Evolutionary conservation across 371 early-diverging fungal genomes (phyloP).

Genomic region (Sporodiniella umbellata): DNA sequence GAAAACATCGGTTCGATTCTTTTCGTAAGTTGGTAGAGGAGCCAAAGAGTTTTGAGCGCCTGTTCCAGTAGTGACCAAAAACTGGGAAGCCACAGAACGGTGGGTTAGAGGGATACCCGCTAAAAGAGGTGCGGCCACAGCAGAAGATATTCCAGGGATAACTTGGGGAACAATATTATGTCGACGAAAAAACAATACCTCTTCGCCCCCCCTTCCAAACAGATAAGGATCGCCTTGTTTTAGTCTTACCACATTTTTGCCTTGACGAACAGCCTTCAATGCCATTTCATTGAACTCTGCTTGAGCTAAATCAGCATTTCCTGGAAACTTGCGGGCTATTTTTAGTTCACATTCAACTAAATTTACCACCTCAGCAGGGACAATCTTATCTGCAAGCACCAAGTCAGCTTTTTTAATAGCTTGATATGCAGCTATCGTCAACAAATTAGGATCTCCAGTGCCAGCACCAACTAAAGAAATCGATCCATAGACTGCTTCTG

Average conservation of each 20-base stretch:
- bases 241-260: constrained; percentile 77
- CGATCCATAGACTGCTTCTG: constrained; percentile 9
- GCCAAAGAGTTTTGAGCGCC: constrained; percentile 44
- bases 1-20: constrained; percentile 77
- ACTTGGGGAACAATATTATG: constrained; percentile 64
- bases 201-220: constrained; percentile 93
- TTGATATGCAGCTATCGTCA: constrained; percentile 74
- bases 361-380: constrained; percentile 68
- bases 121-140: constrained; percentile 71
- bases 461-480: constrained; percentile 86
- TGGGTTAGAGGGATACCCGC: constrained; percentile 88
- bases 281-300: constrained; percentile 72
- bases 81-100: constrained; percentile 83
- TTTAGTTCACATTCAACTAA: constrained; percentile 54
- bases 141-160: constrained; percentile 84
- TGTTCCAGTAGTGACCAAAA: constrained; percentile 82
- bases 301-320: constrained; percentile 79
- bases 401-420: constrained; percentile 74
- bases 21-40: constrained; percentile 62
- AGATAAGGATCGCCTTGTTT: constrained; percentile 91
- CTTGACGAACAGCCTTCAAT: constrained; percentile 58
- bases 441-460: constrained; percentile 78
- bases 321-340: constrained; percentile 71
- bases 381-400: constrained; percentile 82
- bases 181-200: constrained; percentile 69